phyloP scores from a whole-genome alignment of 176 grass and related monocot genomes.

The Otatea glauca region DNA sequence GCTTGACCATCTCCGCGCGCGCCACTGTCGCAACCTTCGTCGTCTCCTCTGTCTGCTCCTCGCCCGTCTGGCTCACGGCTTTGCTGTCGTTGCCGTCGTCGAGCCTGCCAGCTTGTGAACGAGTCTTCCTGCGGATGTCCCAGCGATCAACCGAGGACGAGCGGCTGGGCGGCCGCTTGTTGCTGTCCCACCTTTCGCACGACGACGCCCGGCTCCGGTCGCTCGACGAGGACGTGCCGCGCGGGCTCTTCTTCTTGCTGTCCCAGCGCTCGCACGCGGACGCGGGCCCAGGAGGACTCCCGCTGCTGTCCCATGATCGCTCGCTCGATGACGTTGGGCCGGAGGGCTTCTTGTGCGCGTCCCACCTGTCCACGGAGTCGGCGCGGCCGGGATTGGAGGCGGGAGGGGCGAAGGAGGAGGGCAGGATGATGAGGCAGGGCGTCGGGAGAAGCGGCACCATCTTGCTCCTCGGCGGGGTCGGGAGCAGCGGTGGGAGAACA shows the following conservation, averaged over 20 bases:
- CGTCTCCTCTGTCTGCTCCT: not conserved
- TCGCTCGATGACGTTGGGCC: not conserved
- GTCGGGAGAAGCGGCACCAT: not conserved
- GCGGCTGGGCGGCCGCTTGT: not conserved
- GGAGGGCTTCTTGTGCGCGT: not conserved
- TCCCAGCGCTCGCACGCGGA: not conserved
- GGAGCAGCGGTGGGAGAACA: not conserved
- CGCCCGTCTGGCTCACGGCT: no score
- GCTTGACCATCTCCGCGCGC: not conserved
- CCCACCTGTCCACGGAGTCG: not conserved
- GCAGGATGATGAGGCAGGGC: constrained; percentile 8
- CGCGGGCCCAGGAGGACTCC: not conserved
- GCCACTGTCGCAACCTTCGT: not conserved
- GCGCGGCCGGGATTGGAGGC: not conserved
- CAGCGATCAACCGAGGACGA: not conserved
- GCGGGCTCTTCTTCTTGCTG: not conserved
- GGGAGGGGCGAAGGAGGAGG: not conserved
- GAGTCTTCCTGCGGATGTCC: constrained; percentile 1
- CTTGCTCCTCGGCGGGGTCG: not conserved
- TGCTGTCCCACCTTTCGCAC: not conserved
- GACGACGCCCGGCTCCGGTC: not conserved
- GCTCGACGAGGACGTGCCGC: not conserved
- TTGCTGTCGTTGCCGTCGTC: no score
- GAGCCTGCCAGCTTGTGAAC: no score
- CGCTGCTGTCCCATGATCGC: not conserved